Base-by-base conservation (phyloP, 768 basidiomycete species). In the Neoboletus magnificus region DNA sequence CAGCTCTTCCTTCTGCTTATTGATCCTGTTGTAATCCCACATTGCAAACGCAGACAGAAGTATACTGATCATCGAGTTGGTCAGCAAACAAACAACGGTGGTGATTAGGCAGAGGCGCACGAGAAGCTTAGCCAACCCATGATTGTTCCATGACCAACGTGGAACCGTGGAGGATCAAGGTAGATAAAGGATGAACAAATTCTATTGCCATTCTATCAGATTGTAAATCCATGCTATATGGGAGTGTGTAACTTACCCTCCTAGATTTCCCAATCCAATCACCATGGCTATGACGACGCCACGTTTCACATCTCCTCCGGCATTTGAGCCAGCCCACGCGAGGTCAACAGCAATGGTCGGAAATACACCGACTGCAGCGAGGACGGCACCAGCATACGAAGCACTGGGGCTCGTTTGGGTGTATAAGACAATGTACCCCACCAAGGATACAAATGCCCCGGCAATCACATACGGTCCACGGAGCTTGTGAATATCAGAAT, bases 281-380 rank as follows among this genome's bases (percentile, higher is more conserved):
- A 84, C 76, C 72, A 81, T 75, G 5, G 79, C 84, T 35, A 84
- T 57, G 13, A 75, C 74, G 13, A 83, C 74, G 23, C 76, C 84
- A 52, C 77, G 74, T 61, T 80, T 79, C 47, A 79, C 56, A 60
- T 82, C 82, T 23, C 84, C 82, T 23, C 83, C 83, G 0, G 80
- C 77, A 50, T 82, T 81, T 9, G 79, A 78, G 2, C 77, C 74
- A 2, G 73, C 78, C 84, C 84, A 86, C 35, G 82, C 80, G 2
- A 85, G 65, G 27, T 65, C 63, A 20, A 82, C 71, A 30, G 71
- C 73, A 49, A 83, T 73, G 7, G 76, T 77, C 1, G 84, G 80
- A 60, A 71, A 84, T 7, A 82, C 77, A 20, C 83, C 84, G 20
- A 74, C 66, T 4, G 82, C 79, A 27, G 80, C 77, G 39, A 85